phyloP scores from a whole-genome alignment of 768 basidiomycete species.

The Lentinula detonsa region DNA sequence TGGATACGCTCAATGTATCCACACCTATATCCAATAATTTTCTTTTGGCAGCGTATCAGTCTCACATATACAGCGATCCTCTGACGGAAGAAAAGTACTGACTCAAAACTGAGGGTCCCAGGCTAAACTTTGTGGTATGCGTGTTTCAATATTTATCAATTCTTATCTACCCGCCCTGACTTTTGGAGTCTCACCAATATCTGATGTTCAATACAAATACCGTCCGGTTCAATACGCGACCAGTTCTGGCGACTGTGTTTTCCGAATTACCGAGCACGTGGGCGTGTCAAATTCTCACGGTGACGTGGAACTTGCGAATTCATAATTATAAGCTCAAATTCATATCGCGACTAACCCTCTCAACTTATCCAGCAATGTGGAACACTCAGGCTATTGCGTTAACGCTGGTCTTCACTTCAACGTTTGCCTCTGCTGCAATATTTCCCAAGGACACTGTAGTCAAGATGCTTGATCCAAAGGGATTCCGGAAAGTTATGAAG shows the following conservation, averaged over 20 bases:
- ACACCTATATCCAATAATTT: no score
- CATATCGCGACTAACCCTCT: neutral
- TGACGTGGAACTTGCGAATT: neutral
- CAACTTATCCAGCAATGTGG: conserved; percentile 21
- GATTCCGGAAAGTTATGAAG: conserved; percentile 69
- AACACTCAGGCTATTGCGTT: conserved; percentile 27
- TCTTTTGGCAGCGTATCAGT: no score
- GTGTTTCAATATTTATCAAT: no score
- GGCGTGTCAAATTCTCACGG: neutral
- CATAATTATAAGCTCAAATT: neutral
- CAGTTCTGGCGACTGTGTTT: neutral
- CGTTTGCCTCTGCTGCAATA: conserved; percentile 44
- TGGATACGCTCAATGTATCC: no score
- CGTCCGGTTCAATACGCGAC: neutral
- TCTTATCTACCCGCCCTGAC: no score
- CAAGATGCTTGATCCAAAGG: conserved; percentile 66
- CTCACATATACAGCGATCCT: no score
- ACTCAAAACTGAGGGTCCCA: no score
- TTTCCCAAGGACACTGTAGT: conserved; percentile 53
- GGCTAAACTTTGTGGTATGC: no score
- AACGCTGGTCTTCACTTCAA: conserved; percentile 33
- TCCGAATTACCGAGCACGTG: neutral
- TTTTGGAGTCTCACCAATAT: neutral
- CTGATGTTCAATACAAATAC: neutral
- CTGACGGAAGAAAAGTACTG: no score